Conservation (phyloP, 495 filamentous ascomycete genomes). For the Penicillium turbatum region DNA sequence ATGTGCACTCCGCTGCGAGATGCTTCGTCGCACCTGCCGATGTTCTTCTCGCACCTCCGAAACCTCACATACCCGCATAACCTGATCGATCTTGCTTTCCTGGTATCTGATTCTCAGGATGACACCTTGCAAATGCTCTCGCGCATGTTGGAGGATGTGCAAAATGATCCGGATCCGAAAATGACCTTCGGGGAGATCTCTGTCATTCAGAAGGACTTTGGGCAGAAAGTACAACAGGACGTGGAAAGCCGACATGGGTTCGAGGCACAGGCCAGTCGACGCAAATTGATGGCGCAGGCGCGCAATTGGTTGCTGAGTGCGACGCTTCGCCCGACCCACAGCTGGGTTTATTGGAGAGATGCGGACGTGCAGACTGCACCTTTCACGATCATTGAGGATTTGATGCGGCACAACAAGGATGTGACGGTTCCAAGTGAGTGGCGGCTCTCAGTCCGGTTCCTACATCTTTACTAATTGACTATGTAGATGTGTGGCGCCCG, state of each 20-base stretch:
- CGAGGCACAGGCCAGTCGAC: constrained; percentile 85
- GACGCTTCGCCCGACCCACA: constrained; percentile 88
- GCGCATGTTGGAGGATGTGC: constrained; percentile 71
- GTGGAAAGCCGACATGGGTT: constrained; percentile 98
- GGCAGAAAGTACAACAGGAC: constrained; percentile 96
- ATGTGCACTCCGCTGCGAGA: constrained; percentile 94
- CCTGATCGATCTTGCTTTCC: constrained; percentile 91
- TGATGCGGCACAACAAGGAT: constrained; percentile 99
- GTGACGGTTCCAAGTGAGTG: constrained; percentile 97
- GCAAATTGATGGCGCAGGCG: constrained; percentile 97
- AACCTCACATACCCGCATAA: constrained; percentile 98
- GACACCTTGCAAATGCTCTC: constrained; percentile 73
- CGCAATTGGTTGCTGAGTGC: constrained; percentile 96
- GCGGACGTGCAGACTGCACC: constrained; percentile 98
- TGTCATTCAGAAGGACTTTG: constrained; percentile 98
- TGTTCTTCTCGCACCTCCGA: constrained; percentile 95
- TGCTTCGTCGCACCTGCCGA: constrained; percentile 85
- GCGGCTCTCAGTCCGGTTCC: neutral
- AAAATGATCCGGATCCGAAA: constrained; percentile 68
- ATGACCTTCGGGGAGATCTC: constrained; percentile 94
- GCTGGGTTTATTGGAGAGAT: constrained; percentile 99
- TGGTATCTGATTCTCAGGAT: constrained; percentile 97
- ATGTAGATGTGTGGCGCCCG: constrained; percentile 92
- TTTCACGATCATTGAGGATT: constrained; percentile 90
- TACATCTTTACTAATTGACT: neutral